Evolutionary conservation across 805 yeast genomes (phyloP).

Genomic region (Schwanniomyces yamadae): DNA sequence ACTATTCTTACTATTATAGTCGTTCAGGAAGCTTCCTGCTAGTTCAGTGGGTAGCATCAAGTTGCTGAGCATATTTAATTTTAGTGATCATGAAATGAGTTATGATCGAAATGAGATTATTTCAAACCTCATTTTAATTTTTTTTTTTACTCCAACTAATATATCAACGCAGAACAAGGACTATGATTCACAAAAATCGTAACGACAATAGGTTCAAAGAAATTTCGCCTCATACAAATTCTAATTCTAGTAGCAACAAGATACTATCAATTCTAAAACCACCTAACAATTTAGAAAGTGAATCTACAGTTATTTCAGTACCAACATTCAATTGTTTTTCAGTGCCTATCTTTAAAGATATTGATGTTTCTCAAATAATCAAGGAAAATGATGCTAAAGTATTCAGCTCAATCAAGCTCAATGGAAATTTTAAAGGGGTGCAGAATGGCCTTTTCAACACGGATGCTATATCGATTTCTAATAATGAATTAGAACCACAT

Average conservation of each 20-base stretch:
- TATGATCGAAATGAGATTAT: too few relatives aligned
- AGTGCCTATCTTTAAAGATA: conserved; percentile 16
- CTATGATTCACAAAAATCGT: conserved; percentile 2
- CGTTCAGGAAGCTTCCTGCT: too few relatives aligned
- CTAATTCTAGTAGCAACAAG: conserved; percentile 6
- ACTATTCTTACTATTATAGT: too few relatives aligned
- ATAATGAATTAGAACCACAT: neutral
- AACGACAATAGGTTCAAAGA: conserved; percentile 2
- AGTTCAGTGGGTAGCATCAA: too few relatives aligned
- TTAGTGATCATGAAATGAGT: too few relatives aligned
- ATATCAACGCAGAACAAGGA: neutral
- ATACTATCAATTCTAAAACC: conserved; percentile 13
- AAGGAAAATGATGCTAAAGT: conserved; percentile 12
- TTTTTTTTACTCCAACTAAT: neutral
- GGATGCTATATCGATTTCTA: neutral
- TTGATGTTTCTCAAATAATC: conserved; percentile 16
- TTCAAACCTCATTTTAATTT: too few relatives aligned
- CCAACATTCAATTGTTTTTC: neutral
- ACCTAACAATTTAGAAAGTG: neutral
- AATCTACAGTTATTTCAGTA: neutral
- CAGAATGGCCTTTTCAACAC: neutral
- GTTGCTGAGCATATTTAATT: too few relatives aligned
- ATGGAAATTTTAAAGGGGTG: neutral
- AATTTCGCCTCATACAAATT: conserved; percentile 11
- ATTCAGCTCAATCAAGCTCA: neutral